These are phyloP conservation scores for Alternaria solani DNA, from an alignment of 2,329 filamentous ascomycete species.

Conservation along the genomic window DNA sequence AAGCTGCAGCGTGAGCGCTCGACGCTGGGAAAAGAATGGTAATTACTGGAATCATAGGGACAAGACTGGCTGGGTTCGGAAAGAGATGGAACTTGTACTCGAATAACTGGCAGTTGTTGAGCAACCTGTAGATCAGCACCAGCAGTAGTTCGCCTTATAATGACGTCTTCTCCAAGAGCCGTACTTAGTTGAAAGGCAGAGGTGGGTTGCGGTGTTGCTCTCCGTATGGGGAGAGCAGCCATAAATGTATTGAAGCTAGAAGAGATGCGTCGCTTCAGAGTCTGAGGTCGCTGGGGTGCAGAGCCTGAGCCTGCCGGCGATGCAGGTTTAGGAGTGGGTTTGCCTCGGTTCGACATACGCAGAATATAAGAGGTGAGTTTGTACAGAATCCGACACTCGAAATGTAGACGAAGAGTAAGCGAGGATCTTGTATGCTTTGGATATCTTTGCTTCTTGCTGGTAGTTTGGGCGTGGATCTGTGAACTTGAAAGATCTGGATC, in stretches of 20 bases:
- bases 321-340: neutral
- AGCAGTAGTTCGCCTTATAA: neutral
- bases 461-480: neutral
- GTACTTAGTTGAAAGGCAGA: constrained; percentile 4
- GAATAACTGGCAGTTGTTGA: constrained; percentile 2
- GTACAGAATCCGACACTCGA: neutral
- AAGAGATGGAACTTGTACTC: constrained; percentile 16
- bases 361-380: neutral
- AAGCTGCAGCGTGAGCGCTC: constrained; percentile 23
- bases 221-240: constrained; percentile 12
- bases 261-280: constrained; percentile 27
- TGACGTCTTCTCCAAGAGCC: neutral
- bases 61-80: constrained; percentile 16
- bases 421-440: neutral
- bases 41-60: constrained; percentile 27
- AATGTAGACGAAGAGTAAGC: neutral
- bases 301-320: neutral
- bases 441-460: neutral
- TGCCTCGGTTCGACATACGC: constrained; percentile 5
- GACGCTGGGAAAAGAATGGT: constrained; percentile 31
- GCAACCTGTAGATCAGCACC: neutral
- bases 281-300: constrained; percentile 17
- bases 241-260: constrained; percentile 19
- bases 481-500: neutral
- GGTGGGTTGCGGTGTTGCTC: constrained; percentile 3